Evolutionary conservation across 495 filamentous ascomycete genomes (phyloP).

Genomic region (Podospora anserina): DNA sequence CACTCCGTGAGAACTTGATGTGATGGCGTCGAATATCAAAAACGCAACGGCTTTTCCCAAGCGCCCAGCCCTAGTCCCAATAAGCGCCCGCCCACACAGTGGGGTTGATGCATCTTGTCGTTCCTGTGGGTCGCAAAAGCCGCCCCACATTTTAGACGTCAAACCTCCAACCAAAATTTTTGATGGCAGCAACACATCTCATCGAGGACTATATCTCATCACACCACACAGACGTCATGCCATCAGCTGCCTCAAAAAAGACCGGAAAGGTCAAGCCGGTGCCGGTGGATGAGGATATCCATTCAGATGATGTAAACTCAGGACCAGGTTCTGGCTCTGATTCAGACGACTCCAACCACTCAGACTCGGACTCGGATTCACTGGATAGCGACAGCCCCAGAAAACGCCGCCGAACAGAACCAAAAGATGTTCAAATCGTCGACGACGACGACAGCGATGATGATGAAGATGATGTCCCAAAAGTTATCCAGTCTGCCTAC

Average conservation of each 20-base stretch:
- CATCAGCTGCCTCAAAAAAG: slow-evolving; percentile 15
- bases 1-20: neutral
- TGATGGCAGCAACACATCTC: neutral
- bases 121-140: neutral
- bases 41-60: slow-evolving; percentile 11
- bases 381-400: slow-evolving; percentile 46
- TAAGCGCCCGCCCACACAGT: neutral
- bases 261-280: neutral
- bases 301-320: neutral
- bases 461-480: slow-evolving; percentile 15
- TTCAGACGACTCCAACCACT: slow-evolving; percentile 6
- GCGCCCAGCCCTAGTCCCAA: slow-evolving; percentile 12
- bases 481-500: slow-evolving; percentile 31
- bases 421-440: slow-evolving; percentile 6
- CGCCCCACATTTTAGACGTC: neutral
- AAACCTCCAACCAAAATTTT: slow-evolving; percentile 16
- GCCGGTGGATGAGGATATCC: neutral
- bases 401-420: slow-evolving; percentile 48
- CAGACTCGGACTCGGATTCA: slow-evolving; percentile 36
- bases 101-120: neutral
- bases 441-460: slow-evolving; percentile 18
- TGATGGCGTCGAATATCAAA: neutral
- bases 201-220: neutral
- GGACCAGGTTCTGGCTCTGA: slow-evolving; percentile 12
- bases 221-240: slow-evolving; percentile 22